Conservation (phyloP, 2,329 filamentous ascomycete genomes). For the Trichoderma atrobrunneum region DNA sequence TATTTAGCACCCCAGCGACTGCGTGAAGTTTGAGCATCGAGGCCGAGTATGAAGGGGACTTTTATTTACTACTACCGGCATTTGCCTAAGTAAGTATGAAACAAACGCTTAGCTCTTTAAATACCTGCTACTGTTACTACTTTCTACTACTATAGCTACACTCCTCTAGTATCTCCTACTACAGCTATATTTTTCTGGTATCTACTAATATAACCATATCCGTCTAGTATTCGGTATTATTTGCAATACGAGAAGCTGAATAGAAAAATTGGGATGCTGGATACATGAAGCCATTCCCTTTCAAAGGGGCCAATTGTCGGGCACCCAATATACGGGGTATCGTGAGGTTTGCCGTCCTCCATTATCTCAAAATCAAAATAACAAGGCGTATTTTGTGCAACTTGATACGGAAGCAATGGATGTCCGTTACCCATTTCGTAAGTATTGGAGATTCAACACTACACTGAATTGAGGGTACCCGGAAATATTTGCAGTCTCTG, state of each 20-base stretch:
- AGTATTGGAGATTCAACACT: too few species aligned
- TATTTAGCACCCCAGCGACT: not conserved
- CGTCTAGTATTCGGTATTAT: not conserved
- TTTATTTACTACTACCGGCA: not conserved
- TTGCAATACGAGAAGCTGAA: not conserved
- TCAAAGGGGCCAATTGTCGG: too few species aligned
- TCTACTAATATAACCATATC: not conserved
- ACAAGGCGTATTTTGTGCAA: too few species aligned
- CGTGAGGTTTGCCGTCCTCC: too few species aligned
- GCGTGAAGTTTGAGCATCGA: not conserved
- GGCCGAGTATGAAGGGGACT: not conserved
- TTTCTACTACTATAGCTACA: not conserved
- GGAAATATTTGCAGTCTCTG: too few species aligned
- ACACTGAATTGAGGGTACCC: too few species aligned
- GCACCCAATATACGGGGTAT: too few species aligned
- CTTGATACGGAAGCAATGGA: not conserved
- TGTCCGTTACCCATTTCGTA: too few species aligned
- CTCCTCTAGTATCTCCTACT: not conserved
- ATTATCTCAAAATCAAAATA: too few species aligned
- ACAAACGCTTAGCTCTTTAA: not conserved
- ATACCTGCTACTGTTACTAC: not conserved
- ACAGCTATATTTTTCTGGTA: not conserved
- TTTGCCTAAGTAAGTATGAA: not conserved
- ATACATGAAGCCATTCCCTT: not conserved
- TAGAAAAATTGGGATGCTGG: not conserved